Evolutionary conservation across 768 basidiomycete genomes (phyloP), one percentile per base, ranked within the genome.

Genomic region (Pleurotus salmoneostramineus): DNA sequence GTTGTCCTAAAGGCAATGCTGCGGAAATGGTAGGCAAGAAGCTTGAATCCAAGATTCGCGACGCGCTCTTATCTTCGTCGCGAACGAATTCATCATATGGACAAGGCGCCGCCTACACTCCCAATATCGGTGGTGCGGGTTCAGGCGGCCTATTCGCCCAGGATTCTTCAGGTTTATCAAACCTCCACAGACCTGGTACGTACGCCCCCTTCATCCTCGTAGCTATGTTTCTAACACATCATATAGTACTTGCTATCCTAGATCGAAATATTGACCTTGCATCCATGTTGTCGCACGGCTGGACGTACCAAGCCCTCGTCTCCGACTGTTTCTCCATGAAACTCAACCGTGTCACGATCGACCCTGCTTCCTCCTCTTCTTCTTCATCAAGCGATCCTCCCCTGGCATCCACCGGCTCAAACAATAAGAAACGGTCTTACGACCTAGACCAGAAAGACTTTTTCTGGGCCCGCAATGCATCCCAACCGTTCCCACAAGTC

Each of bases 1-100:
- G 97, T 34, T 88, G 91, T 58, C 97, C 97, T 17, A 78, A 89
- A 70, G 96, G 96, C 1, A 98, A 98, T 71, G 97, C 97, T 4
- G 97, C 95, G 15, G 97, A 99, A 72, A 97, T 98, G 95, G 87
- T 98, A n/a, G 95, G 95, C 6, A 89, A 94, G 74, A 97, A 93
- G 69, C 79, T 99, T 8, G 97, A 99, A 66, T 82, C 85, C 11
- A 93, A 93, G 72, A 88, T 98, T 64, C 79, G 96, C 50, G 96
- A 98, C 67, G 84, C 88, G 62, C 72, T 95, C 57, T 73, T 93
- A 57, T 85, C 81, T 42, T 80, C 86, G 35, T 85, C 88, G 43
- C 80, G 90, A 14, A 14, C 52, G 5, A 45, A 42, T 42, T n/a
- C 44, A 45, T 79, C 83, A 5, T 83, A 83, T 59, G 71, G 72